Evolutionary conservation across 768 basidiomycete genomes (phyloP).

Genomic region (Lentinula sp.): DNA sequence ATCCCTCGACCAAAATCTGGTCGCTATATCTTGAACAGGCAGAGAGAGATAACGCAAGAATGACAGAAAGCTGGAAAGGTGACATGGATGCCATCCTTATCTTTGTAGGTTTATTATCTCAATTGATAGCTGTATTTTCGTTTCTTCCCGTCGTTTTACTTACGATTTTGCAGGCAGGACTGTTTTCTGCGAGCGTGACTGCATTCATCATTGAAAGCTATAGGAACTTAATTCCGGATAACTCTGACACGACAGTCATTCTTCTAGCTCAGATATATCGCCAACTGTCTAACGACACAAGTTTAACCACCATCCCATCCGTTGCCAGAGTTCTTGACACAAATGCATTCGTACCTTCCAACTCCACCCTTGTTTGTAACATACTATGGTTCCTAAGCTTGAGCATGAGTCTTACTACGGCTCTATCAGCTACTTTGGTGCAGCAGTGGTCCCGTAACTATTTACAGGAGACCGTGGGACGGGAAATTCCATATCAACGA

Average conservation of each 20-base stretch:
- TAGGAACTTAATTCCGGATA: conserved; percentile 23
- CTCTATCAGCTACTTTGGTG: conserved; percentile 37
- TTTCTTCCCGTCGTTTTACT: background rate
- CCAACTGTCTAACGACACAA: conserved; percentile 19
- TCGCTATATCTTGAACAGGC: conserved; percentile 28
- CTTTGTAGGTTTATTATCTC: conserved; percentile 21
- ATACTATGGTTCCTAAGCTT: conserved; percentile 41
- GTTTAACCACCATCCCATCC: background rate
- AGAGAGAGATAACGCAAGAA: conserved; percentile 23
- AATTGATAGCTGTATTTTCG: background rate
- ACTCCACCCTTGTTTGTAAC: conserved; percentile 31
- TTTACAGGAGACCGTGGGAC: conserved; percentile 25
- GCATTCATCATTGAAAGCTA: conserved; percentile 34
- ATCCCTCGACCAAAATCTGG: conserved; percentile 32
- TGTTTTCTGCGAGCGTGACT: conserved; percentile 34
- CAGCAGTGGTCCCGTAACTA: conserved; percentile 45
- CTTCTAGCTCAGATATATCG: conserved; percentile 25
- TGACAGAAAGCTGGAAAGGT: conserved; percentile 30
- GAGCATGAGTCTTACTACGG: conserved; percentile 31
- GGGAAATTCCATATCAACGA: conserved; percentile 28
- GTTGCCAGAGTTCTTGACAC: conserved; percentile 2
- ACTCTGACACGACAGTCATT: conserved; percentile 17
- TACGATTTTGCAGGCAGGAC: conserved; percentile 22
- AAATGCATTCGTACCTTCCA: conserved; percentile 17
- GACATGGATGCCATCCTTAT: conserved; percentile 36